Percentiles rank a stretch among this genome's conserved stretches.
phyloP scores from a whole-genome alignment of 2,329 filamentous ascomycete species.

The Diaporthe sp. region DNA sequence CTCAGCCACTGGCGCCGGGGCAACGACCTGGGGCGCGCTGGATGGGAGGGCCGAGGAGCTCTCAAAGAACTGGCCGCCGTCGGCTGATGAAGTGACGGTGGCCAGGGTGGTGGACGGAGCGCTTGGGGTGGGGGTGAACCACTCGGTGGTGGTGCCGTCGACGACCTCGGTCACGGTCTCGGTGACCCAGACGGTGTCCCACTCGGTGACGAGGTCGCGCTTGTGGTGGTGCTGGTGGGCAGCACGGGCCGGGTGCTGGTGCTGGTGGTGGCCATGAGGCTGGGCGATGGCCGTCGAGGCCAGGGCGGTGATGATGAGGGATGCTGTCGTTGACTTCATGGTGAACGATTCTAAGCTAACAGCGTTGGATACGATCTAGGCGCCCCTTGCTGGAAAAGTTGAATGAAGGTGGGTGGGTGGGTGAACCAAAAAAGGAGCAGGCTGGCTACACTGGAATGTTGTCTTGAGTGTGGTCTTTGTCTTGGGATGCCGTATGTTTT shows the following conservation, averaged over 20 bases:
- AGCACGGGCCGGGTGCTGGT: constrained; percentile 49
- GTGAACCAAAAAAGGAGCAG: constrained; percentile 34
- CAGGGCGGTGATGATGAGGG: constrained; percentile 55
- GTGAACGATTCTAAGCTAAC: constrained; percentile 44
- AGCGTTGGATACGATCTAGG: constrained; percentile 13
- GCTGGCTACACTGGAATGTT: constrained; percentile 35
- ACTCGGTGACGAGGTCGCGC: constrained; percentile 61
- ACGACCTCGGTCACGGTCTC: constrained; percentile 64
- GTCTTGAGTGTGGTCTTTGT: constrained; percentile 22
- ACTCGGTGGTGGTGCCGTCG: constrained; percentile 64
- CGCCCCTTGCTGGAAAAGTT: constrained; percentile 25
- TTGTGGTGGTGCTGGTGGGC: constrained; percentile 56
- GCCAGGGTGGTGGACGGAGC: constrained; percentile 43
- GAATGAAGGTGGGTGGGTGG: constrained; percentile 39
- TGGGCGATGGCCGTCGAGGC: constrained; percentile 64
- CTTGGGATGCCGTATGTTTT: constrained; percentile 27
- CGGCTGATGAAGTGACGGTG: constrained; percentile 45
- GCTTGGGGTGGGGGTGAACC: constrained; percentile 53
- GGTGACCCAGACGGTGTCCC: constrained; percentile 64
- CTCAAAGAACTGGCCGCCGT: constrained; percentile 52
- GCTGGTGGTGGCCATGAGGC: constrained; percentile 58
- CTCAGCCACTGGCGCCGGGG: constrained; percentile 32
- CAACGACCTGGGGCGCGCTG: constrained; percentile 49
- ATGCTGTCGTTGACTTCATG: constrained; percentile 60
- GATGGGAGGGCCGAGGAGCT: constrained; percentile 39